Conservation (phyloP, 2,329 filamentous ascomycete genomes). For the Fusarium marasasianum region DNA sequence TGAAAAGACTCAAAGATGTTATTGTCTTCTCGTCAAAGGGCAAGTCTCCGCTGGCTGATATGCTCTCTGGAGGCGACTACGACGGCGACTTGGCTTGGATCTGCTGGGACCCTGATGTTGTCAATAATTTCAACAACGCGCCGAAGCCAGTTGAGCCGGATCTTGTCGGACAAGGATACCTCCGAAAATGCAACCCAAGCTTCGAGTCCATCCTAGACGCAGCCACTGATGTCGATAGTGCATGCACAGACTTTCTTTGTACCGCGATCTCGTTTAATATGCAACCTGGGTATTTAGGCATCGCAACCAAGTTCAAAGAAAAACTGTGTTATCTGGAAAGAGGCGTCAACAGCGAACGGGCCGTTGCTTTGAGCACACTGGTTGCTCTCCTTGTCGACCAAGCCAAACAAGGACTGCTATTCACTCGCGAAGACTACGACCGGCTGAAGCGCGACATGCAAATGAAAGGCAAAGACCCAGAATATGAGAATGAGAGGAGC, state of each 20-base stretch:
- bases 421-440: slow-evolving; percentile 46
- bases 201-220: slow-evolving; percentile 55
- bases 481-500: slow-evolving; percentile 55
- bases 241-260: slow-evolving; percentile 58
- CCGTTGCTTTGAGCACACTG: slow-evolving; percentile 60
- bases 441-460: slow-evolving; percentile 31
- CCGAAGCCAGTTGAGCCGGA: slow-evolving; percentile 47
- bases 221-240: slow-evolving; percentile 43
- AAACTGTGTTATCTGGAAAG: slow-evolving; percentile 67
- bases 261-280: slow-evolving; percentile 68
- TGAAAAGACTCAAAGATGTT: slow-evolving; percentile 78
- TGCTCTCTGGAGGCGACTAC: slow-evolving; percentile 82
- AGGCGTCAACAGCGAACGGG: slow-evolving; percentile 56
- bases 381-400: slow-evolving; percentile 67
- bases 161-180: slow-evolving; percentile 56
- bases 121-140: slow-evolving; percentile 72
- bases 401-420: slow-evolving; percentile 63
- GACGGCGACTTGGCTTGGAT: slow-evolving; percentile 84
- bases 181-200: slow-evolving; percentile 58
- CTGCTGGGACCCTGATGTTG: slow-evolving; percentile 75
- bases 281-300: slow-evolving; percentile 66
- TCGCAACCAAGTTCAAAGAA: slow-evolving; percentile 72
- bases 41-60: slow-evolving; percentile 69
- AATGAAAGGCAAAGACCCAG: slow-evolving; percentile 48
- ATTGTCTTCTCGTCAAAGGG: slow-evolving; percentile 78